A percentile compares a stretch with the other conserved stretches of the same genome.
Conservation (phyloP, 176 grass and related monocot genomes). For the Cocos nucifera region DNA sequence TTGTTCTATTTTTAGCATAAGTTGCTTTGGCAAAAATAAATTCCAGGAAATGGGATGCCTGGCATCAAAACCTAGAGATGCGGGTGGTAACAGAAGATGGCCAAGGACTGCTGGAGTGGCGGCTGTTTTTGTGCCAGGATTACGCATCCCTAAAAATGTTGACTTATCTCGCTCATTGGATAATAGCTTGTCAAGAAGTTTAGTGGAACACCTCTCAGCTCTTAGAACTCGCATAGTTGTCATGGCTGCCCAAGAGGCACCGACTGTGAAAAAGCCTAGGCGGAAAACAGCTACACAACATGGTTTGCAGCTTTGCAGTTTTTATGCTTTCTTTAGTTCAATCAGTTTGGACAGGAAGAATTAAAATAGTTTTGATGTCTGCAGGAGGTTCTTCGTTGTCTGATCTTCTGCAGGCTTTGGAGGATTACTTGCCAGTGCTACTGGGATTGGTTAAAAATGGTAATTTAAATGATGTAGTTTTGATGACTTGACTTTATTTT, state of each 20-base stretch:
- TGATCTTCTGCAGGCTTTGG: conserved; percentile 18
- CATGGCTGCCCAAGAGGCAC: conserved; percentile 21
- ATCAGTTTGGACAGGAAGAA: not conserved
- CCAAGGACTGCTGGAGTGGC: conserved; percentile 11
- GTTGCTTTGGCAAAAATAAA: not conserved
- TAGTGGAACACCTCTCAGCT: conserved; percentile 16
- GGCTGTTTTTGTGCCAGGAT: conserved; percentile 21
- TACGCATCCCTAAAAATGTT: conserved; percentile 15
- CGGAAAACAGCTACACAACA: conserved; percentile 13
- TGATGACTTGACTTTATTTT: not conserved
- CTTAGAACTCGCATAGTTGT: conserved; percentile 18
- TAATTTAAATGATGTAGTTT: conserved; percentile 4
- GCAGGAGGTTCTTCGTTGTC: conserved; percentile 20
- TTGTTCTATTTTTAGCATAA: too few species aligned
- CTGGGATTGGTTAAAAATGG: conserved; percentile 26
- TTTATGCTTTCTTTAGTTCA: not conserved
- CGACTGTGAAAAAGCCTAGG: conserved; percentile 3
- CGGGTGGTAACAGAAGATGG: conserved; percentile 9
- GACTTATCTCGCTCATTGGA: conserved; percentile 8
- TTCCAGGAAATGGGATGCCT: conserved; percentile 19
- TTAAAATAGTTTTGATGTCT: not conserved
- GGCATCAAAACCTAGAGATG: conserved; percentile 1
- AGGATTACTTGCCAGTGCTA: conserved; percentile 23
- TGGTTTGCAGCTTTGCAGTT: conserved; percentile 4
- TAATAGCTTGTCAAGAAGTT: conserved; percentile 11